A percentile compares a stretch with the other conserved stretches of the same genome.
phyloP scores from a whole-genome alignment of 352 stramenopile genomes.

The Globisporangium paddicum region DNA sequence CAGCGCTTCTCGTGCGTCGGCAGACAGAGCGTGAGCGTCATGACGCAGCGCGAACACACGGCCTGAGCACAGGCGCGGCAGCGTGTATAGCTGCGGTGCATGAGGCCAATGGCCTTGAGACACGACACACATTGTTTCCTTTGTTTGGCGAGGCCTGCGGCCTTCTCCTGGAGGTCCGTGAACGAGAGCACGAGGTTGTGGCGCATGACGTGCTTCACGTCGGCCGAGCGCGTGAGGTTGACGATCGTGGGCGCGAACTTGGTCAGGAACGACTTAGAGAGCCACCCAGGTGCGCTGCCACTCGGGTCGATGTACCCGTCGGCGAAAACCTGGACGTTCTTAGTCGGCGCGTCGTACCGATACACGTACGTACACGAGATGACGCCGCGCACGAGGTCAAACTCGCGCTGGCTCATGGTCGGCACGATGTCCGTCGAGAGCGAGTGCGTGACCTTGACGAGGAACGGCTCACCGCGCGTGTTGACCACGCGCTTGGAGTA shows the following conservation, averaged over 20 bases:
- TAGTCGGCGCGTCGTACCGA: constrained; percentile 32
- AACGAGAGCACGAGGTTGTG: constrained; percentile 30
- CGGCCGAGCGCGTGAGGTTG: constrained; percentile 35
- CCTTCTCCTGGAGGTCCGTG: constrained; percentile 28
- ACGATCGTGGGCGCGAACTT: constrained; percentile 41
- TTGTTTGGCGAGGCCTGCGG: constrained; percentile 24
- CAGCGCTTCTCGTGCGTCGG: constrained; percentile 48
- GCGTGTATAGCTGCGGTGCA: constrained; percentile 35
- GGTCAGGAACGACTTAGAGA: constrained; percentile 36
- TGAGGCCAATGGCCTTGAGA: constrained; percentile 31
- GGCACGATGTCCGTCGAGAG: constrained; percentile 26
- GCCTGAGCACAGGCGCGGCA: constrained; percentile 53
- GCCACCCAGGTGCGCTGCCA: constrained; percentile 24
- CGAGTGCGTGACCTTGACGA: constrained; percentile 43
- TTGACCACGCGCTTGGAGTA: constrained; percentile 32
- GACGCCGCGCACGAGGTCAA: constrained; percentile 34
- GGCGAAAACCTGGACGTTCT: constrained; percentile 41
- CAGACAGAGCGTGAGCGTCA: constrained; percentile 54
- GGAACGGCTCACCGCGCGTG: constrained; percentile 26
- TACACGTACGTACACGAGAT: constrained; percentile 44
- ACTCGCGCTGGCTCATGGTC: constrained; percentile 36
- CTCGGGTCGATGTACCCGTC: constrained; percentile 35
- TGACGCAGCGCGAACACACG: constrained; percentile 45
- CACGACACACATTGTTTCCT: constrained; percentile 34
- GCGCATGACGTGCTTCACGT: constrained; percentile 54